Evolutionary conservation across 1,139 yeast genomes (phyloP).

Genomic region (Candida gigantensis): DNA sequence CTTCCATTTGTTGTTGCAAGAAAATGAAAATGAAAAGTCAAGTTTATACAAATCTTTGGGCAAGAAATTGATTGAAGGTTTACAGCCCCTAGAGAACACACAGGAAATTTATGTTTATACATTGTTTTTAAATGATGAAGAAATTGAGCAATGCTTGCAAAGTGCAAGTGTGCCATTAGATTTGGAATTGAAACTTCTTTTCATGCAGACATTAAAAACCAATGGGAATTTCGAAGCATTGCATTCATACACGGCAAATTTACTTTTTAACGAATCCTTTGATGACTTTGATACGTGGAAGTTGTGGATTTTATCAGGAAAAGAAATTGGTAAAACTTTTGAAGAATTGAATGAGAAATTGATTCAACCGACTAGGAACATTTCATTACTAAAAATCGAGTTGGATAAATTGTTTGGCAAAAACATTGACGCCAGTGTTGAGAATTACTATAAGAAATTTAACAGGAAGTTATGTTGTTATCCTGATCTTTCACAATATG

Average conservation of each 20-base stretch:
- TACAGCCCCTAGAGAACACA: constrained; percentile 46
- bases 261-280: constrained; percentile 45
- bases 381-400: constrained; percentile 56
- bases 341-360: constrained; percentile 28
- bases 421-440: constrained; percentile 26
- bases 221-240: constrained; percentile 44
- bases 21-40: constrained; percentile 21
- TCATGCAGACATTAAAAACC: constrained; percentile 45
- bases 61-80: constrained; percentile 46
- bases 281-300: constrained; percentile 69
- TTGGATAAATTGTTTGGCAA: constrained; percentile 27
- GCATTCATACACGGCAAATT: constrained; percentile 28
- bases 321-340: constrained; percentile 26
- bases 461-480: constrained; percentile 62
- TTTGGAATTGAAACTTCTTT: constrained; percentile 57
- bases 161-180: constrained; percentile 41
- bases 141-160: constrained; percentile 31
- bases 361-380: constrained; percentile 50
- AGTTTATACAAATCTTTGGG: constrained; percentile 60
- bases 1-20: constrained; percentile 32
- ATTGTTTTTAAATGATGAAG: constrained; percentile 40
- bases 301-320: constrained; percentile 46
- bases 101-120: constrained; percentile 64
- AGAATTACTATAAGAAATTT: constrained; percentile 43
- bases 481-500: constrained; percentile 51